Percentiles rank a stretch among this genome's conserved stretches.
Conservation (phyloP, 768 basidiomycete genomes). For the Lepiota subincarnata region DNA sequence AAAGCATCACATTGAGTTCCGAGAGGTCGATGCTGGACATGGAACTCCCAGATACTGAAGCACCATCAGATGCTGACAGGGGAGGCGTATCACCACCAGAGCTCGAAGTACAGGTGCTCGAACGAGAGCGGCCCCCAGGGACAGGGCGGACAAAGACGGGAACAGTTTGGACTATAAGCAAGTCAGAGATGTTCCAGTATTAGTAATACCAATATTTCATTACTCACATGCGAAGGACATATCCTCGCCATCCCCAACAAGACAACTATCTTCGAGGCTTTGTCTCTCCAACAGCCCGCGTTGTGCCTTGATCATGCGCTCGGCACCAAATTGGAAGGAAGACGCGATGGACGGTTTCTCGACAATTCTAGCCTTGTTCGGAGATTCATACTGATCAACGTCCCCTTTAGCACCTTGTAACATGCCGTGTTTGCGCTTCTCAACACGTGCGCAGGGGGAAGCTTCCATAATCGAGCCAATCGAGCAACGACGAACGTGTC, state of each 20-base stretch:
- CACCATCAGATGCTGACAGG: constrained; percentile 63
- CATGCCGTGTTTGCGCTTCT: constrained; percentile 54
- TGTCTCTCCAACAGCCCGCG: constrained; percentile 59
- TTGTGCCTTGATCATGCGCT: constrained; percentile 63
- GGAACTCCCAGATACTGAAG: constrained; percentile 66
- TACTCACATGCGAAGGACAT: constrained; percentile 47
- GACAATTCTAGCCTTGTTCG: constrained; percentile 46
- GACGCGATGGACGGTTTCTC: constrained; percentile 67
- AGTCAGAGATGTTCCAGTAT: constrained; percentile 12
- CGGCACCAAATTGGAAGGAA: constrained; percentile 61
- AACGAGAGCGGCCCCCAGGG: constrained; percentile 50
- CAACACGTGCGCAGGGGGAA: constrained; percentile 65
- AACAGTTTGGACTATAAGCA: constrained; percentile 34
- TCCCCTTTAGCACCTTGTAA: constrained; percentile 28
- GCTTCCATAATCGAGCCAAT: constrained; percentile 61
- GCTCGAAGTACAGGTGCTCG: constrained; percentile 64
- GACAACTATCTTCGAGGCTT: constrained; percentile 62
- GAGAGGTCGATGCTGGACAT: constrained; percentile 75
- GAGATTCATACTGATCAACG: constrained; percentile 33
- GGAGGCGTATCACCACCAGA: constrained; percentile 72
- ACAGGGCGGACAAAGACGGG: constrained; percentile 63
- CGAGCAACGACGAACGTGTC: constrained; percentile 65
- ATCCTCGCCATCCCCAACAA: constrained; percentile 68
- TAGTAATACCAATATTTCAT: not conserved
- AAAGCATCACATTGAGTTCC: constrained; percentile 52